Conservation (phyloP, 1,284 basidiomycete species). For the Amylostereum areolatum region DNA sequence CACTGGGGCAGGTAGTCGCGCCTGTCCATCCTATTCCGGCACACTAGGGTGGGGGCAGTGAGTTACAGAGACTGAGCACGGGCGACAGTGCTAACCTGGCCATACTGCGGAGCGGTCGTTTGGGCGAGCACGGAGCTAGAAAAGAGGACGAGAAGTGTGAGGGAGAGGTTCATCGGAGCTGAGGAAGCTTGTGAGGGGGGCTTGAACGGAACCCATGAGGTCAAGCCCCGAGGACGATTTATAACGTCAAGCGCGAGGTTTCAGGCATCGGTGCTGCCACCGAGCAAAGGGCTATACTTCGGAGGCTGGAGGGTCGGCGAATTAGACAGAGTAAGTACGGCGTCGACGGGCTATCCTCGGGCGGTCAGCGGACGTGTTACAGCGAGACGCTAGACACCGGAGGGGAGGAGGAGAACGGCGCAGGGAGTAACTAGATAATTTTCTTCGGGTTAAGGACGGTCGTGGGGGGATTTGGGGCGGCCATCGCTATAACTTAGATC, state of each 20-base stretch:
- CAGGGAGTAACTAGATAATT: no score
- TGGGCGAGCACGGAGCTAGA: slow-evolving; percentile 16
- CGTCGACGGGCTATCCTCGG: slow-evolving; percentile 3
- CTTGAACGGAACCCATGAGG: no score
- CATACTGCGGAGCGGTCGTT: slow-evolving; percentile 22
- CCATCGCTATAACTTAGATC: no score
- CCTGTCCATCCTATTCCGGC: slow-evolving; percentile 39
- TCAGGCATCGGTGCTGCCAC: slow-evolving; percentile 2
- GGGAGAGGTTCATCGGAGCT: no score
- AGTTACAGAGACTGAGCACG: slow-evolving; percentile 27
- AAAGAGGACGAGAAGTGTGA: no score
- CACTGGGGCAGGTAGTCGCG: slow-evolving; percentile 38
- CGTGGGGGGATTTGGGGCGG: no score
- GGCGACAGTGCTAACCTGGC: slow-evolving; percentile 19
- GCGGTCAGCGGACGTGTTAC: background rate
- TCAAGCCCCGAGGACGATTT: no score
- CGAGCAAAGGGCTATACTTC: slow-evolving; percentile 33
- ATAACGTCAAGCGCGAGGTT: no score
- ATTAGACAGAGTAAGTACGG: no score
- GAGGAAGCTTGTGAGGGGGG: no score
- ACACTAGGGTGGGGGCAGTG: background rate
- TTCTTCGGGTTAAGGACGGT: no score
- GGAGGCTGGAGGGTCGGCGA: slow-evolving; percentile 9
- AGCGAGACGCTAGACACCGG: background rate
- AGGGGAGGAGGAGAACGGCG: no score